Evolutionary conservation across 2,329 filamentous ascomycete genomes (phyloP), one percentile per base, ranked within the genome.

Genomic region (Xylariaceae sp.): DNA sequence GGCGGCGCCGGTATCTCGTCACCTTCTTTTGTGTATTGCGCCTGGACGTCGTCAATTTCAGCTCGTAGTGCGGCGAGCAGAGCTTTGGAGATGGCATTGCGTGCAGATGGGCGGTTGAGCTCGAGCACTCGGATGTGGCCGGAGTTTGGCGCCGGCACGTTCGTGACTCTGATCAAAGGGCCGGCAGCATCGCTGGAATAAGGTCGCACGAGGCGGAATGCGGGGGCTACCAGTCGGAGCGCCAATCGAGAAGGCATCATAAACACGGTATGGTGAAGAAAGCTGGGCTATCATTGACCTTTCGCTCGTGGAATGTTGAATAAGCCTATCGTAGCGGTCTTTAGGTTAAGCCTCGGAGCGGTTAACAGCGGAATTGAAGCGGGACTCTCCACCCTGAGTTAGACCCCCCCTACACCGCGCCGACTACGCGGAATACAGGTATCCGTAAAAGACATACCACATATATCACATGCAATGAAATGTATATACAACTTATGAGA

Each of bases 81-180:
- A 52, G 86, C 84, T 53, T 79, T 82, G 0, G 92, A 97, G 68
- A 99, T 89, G 62, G 94, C 94, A 73, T 99, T 99, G 67, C 93
- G 89, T 29, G 92, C 88, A 7, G 82, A 73, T 0, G 92, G 92
- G 3, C 92, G 83, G 75, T 97, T 94, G 62, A 99, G 82, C 57
- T 93, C 88, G 51, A 97, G 84, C 60, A 97, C 82, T 54, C 91
- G 87, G 73, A 97, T 94, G 75, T 88, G 88, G 60, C 93, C 94
- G 15, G 84, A 84, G 67, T 87, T 84, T 0, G 91, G 86, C 2
- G 92, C 89, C 36, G 89, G 87, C 42, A 96, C 75, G 72, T 88
- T 85, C 56, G 84, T 87, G 61, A 90, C 81, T 67, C 87, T 86
- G 73, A 96, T 77, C 41, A 86, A 74, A 9, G 84, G 78, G 37